A percentile compares a stretch with the other conserved stretches of the same genome.
Conservation (phyloP, 202 grass and related monocot species). For the Panicum hallii region DNA sequence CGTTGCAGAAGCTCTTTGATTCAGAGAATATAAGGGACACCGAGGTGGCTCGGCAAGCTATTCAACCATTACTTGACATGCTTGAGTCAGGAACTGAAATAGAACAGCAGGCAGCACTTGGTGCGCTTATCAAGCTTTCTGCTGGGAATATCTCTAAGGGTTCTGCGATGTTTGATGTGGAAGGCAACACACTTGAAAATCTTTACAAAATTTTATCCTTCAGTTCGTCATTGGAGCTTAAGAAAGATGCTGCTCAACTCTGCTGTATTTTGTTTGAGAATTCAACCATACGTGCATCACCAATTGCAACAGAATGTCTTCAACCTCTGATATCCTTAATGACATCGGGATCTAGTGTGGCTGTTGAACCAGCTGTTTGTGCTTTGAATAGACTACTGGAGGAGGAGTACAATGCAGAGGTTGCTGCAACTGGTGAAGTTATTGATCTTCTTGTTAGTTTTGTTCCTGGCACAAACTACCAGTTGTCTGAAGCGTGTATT, state of each 20-base stretch:
- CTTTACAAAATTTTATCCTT: constrained; percentile 89
- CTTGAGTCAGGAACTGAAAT: constrained; percentile 92
- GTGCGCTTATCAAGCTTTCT: constrained; percentile 87
- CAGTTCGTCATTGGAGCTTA: constrained; percentile 75
- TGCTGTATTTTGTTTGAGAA: constrained; percentile 95
- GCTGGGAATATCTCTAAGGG: constrained; percentile 70
- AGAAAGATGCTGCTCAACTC: constrained; percentile 91
- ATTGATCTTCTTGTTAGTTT: constrained; percentile 87
- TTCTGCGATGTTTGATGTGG: constrained; percentile 86
- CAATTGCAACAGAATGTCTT: constrained; percentile 83
- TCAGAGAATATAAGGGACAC: constrained; percentile 90
- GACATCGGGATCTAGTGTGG: constrained; percentile 65
- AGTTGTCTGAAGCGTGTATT: constrained; percentile 76
- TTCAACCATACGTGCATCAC: constrained; percentile 63
- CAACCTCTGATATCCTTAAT: constrained; percentile 83
- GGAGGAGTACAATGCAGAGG: constrained; percentile 87
- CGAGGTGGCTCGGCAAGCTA: constrained; percentile 90
- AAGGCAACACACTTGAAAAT: constrained; percentile 81
- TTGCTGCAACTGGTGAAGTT: constrained; percentile 78
- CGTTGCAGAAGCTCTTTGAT: constrained; percentile 90
- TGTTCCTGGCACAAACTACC: constrained; percentile 77
- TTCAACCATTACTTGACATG: constrained; percentile 96
- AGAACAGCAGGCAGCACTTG: constrained; percentile 85
- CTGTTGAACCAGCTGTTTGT: constrained; percentile 75
- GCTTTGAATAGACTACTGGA: constrained; percentile 83